Percentiles rank a stretch among this genome's conserved stretches.
phyloP scores from a whole-genome alignment of 441 rosid genomes.

The Metrosideros polymorpha region DNA sequence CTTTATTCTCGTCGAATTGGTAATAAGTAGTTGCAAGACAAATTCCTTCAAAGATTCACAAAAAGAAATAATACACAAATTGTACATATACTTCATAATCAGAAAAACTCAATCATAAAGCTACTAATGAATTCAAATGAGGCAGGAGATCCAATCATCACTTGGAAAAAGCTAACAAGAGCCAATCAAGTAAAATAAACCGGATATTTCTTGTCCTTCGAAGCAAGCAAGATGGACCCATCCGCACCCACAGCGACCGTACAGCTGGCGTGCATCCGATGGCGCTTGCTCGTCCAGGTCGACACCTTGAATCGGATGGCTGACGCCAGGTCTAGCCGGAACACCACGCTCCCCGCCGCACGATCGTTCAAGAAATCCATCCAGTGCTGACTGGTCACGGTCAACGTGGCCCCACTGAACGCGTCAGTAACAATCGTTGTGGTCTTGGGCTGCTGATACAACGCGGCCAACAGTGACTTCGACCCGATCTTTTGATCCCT shows the following conservation, averaged over 20 bases:
- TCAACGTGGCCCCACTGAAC: slow-evolving; percentile 57
- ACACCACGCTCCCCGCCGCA: slow-evolving; percentile 35
- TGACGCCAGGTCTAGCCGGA: slow-evolving; percentile 51
- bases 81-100: not conserved
- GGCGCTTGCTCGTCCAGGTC: slow-evolving; percentile 49
- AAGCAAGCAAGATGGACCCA: slow-evolving; percentile 39
- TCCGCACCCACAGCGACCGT: slow-evolving; percentile 42
- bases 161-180: not conserved
- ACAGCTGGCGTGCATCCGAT: slow-evolving; percentile 63
- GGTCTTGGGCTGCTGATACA: slow-evolving; percentile 57
- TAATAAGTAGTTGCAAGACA: not conserved
- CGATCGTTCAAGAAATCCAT: slow-evolving; percentile 51
- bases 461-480: slow-evolving; percentile 24
- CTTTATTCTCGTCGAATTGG: not conserved
- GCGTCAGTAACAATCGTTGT: not conserved
- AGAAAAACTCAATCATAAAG: not conserved
- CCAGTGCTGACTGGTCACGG: slow-evolving; percentile 55
- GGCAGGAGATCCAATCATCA: not conserved
- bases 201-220: slow-evolving; percentile 45
- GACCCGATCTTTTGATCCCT: slow-evolving; percentile 49
- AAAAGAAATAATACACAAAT: not conserved
- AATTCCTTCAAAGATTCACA: not conserved
- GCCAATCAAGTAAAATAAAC: slow-evolving; percentile 18
- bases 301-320: slow-evolving; percentile 50
- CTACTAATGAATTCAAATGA: not conserved